Conservation (phyloP, 139 green algal genomes). For the Tetradesmus obliquus region DNA sequence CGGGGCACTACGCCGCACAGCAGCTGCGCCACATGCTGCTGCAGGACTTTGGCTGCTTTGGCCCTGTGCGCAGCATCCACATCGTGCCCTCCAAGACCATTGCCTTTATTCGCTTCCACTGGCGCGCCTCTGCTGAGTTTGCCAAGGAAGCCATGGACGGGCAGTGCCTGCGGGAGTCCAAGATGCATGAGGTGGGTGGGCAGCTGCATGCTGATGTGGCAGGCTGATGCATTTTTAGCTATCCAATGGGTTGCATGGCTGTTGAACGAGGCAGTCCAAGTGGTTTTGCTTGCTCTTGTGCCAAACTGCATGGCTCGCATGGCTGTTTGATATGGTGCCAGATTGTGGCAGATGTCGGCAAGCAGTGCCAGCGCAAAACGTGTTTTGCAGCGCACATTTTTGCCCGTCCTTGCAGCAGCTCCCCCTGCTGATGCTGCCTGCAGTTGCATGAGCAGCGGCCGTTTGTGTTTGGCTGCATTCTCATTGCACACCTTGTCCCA, state of each 20-base stretch:
- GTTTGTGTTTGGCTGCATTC: neutral
- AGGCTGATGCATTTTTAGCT: too few species aligned
- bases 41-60: conserved; percentile 29
- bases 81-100: conserved; percentile 75
- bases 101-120: conserved; percentile 78
- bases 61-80: conserved; percentile 59
- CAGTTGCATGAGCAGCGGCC: neutral
- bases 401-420: neutral
- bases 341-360: too few species aligned
- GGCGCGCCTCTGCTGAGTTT: conserved; percentile 81
- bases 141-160: conserved; percentile 84
- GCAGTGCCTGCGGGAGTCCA: conserved; percentile 64
- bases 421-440: neutral
- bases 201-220: too few species aligned
- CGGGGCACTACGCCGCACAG: conserved; percentile 16
- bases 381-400: too few species aligned
- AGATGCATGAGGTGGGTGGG: conserved; percentile 38
- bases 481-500: neutral
- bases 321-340: too few species aligned
- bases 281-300: neutral
- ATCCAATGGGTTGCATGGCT: neutral
- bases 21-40: conserved; percentile 41
- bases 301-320: too few species aligned
- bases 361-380: too few species aligned
- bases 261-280: neutral